Conservation (phyloP, 768 basidiomycete genomes). For the Tylopilus subfusipes region DNA sequence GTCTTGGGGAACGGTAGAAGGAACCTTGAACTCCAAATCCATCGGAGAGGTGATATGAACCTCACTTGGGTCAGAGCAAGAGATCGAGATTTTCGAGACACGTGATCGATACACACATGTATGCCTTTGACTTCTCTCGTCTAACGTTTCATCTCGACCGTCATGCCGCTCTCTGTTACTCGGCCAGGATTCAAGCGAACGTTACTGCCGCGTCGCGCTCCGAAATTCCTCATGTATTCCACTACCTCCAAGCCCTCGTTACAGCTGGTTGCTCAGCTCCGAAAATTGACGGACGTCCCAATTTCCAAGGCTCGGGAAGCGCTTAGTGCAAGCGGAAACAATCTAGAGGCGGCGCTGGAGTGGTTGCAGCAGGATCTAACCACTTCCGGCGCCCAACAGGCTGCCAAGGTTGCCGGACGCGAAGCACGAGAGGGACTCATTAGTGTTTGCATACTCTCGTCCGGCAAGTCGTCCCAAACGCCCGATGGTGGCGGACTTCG, state of each 20-base stretch:
- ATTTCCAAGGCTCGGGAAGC: conserved; percentile 89
- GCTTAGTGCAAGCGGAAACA: conserved; percentile 67
- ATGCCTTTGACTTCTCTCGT: not conserved
- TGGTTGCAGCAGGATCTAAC: conserved; percentile 80
- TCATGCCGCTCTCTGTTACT: conserved; percentile 17
- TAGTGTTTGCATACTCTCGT: conserved; percentile 68
- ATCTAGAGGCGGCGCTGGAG: conserved; percentile 66
- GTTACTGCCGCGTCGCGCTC: not conserved
- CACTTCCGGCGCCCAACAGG: conserved; percentile 70
- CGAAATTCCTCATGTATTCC: conserved; percentile 43
- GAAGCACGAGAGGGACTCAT: conserved; percentile 76
- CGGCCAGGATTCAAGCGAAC: conserved; percentile 2
- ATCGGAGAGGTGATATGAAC: conserved; percentile 9
- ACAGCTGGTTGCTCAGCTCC: conserved; percentile 80
- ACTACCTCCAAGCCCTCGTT: conserved; percentile 58
- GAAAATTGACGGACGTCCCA: conserved; percentile 77
- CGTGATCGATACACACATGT: conserved; percentile 15
- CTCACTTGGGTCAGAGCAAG: too few species aligned
- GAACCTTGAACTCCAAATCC: conserved; percentile 51
- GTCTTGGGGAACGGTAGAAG: conserved; percentile 66
- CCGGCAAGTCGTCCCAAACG: conserved; percentile 45
- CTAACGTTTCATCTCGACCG: not conserved
- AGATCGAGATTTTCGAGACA: conserved; percentile 13
- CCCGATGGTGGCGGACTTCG: conserved; percentile 49
- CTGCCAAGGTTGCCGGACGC: conserved; percentile 78